Base-by-base conservation (phyloP, 441 rosid species). In the Croton setiger region DNA sequence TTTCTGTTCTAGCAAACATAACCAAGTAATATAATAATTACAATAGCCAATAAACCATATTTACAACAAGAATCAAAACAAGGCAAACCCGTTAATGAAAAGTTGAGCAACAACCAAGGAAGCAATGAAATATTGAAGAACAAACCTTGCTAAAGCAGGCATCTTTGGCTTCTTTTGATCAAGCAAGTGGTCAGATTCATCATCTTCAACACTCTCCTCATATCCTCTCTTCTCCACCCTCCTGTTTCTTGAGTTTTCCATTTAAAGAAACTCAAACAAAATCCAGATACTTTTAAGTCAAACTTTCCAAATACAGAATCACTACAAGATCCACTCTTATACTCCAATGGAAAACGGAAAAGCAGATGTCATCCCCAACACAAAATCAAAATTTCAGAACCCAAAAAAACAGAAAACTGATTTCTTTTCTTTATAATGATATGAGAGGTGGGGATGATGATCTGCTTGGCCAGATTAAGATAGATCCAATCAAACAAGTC, bases 111-210 rank as follows among this genome's bases (percentile, higher is more conserved):
- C 15, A 45, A 27, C 0, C 47, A 53, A 54, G 39, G 35, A 39
- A 7, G 43, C 45, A 70, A 5, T 39, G 43, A 52, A 52, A 73
- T 21, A 47, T 53, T 60, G 77, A 60, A 64, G 2, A 65, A 67
- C 79, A 68, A 75, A 94, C 98, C 97, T 88, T 61, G 96, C 96
- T 73, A 94, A 87, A 76, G 92, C 91, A 31, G 97, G 97, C 72
- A 89, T 44, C 75, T 86, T 94, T 60, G 87, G 82, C 83, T 78
- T 93, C 79, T 93, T 93, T 8, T 91, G 75, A 67, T 83, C 93
- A 1, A 86, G 80, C 60, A 78, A 62, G 66, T 71, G 63, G 54
- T 75, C 74, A 54, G 69, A 79, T 65, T 71, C 85, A 77, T 71
- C 85, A 77, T 88, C 94, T 68, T 85, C 94, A 70, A 72, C 77